Evolutionary conservation across 2,329 filamentous ascomycete species (phyloP).

Genomic region (Neonectria sp.): DNA sequence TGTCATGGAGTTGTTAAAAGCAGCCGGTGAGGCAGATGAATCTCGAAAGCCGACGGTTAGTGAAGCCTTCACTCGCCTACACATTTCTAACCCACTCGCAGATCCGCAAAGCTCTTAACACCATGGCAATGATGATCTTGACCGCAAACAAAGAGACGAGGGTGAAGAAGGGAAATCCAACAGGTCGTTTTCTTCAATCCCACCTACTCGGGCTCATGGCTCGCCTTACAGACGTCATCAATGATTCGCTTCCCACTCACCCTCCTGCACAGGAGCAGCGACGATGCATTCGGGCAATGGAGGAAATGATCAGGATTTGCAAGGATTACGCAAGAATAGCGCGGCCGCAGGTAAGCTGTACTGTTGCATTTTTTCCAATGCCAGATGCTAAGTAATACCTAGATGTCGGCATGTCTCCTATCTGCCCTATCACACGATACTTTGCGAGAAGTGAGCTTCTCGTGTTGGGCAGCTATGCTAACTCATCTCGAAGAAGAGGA

Average conservation of each 20-base stretch:
- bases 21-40: slow-evolving; percentile 78
- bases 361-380: neutral
- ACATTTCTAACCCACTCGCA: slow-evolving; percentile 51
- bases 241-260: slow-evolving; percentile 71
- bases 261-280: slow-evolving; percentile 77
- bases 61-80: slow-evolving; percentile 10
- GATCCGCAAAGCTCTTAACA: slow-evolving; percentile 64
- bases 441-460: slow-evolving; percentile 84
- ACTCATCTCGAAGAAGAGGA: slow-evolving; percentile 83
- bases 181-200: slow-evolving; percentile 84
- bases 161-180: slow-evolving; percentile 67
- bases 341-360: slow-evolving; percentile 81
- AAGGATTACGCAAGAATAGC: slow-evolving; percentile 82
- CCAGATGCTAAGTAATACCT: slow-evolving; percentile 22
- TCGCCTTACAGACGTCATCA: slow-evolving; percentile 83
- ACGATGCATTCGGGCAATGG: slow-evolving; percentile 85
- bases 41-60: slow-evolving; percentile 71
- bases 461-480: slow-evolving; percentile 87
- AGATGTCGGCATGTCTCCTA: slow-evolving; percentile 94
- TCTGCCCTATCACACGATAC: slow-evolving; percentile 83
- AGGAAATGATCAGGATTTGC: slow-evolving; percentile 87
- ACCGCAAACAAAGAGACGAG: slow-evolving; percentile 59
- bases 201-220: slow-evolving; percentile 92
- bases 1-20: slow-evolving; percentile 86
- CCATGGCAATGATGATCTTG: slow-evolving; percentile 61